Evolutionary conservation across 768 basidiomycete species (phyloP).

Genomic region (Suillus ampliporus): DNA sequence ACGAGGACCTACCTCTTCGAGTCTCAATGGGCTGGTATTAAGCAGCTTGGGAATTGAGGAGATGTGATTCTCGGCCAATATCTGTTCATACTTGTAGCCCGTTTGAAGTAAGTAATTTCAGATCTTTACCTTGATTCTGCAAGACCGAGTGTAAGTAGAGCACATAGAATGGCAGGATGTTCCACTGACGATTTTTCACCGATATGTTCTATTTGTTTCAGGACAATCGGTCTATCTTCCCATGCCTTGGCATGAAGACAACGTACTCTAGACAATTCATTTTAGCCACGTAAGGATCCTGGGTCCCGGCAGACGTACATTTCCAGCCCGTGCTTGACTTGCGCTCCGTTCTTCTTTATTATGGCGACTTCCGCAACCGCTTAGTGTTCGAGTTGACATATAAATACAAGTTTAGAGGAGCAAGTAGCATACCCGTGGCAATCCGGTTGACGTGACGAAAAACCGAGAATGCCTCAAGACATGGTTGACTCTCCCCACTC

Average conservation of each 20-base stretch:
- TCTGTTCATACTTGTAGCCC: constrained; percentile 45
- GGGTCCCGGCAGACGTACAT: constrained; percentile 49
- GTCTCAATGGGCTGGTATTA: constrained; percentile 58
- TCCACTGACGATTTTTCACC: constrained; percentile 86
- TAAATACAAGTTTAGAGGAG: constrained; percentile 2
- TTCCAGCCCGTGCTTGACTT: constrained; percentile 77
- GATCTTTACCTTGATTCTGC: constrained; percentile 30
- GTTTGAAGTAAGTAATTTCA: neutral
- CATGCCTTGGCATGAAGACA: constrained; percentile 86
- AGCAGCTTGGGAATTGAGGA: constrained; percentile 62
- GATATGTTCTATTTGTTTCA: constrained; percentile 88
- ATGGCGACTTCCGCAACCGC: constrained; percentile 82
- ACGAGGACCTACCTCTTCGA: constrained; percentile 61
- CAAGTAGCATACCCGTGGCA: constrained; percentile 59
- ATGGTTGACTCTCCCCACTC: constrained; percentile 70
- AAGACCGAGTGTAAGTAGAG: constrained; percentile 2
- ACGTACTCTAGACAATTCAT: constrained; percentile 57
- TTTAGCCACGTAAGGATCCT: neutral
- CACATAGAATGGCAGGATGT: neutral
- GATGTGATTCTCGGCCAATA: constrained; percentile 77
- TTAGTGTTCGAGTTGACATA: constrained; percentile 34
- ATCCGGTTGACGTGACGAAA: constrained; percentile 82
- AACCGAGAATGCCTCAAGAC: constrained; percentile 69
- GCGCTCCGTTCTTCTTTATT: constrained; percentile 64
- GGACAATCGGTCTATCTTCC: constrained; percentile 86